Conservation (phyloP, 106 monocot genomes). For the Amphibolis antarctica region DNA sequence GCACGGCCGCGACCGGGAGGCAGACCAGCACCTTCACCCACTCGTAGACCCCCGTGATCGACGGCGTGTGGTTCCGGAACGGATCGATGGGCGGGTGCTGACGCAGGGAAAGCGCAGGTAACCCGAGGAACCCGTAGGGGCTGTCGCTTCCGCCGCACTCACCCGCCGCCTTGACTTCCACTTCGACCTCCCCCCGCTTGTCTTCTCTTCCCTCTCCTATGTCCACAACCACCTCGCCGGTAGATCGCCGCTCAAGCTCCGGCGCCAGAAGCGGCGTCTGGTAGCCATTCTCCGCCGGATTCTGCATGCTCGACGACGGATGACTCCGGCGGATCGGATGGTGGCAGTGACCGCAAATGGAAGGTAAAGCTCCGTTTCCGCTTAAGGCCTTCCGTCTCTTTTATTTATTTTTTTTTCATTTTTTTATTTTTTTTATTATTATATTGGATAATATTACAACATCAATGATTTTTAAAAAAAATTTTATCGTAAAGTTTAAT, state of each 20-base stretch:
- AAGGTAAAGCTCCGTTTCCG: no score
- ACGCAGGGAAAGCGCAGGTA: conserved; percentile 12
- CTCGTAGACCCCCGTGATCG: conserved; percentile 40
- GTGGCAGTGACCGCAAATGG: no score
- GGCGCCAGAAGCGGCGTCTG: neutral
- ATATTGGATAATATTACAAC: no score
- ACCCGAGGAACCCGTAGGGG: conserved; percentile 57
- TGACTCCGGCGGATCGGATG: no score
- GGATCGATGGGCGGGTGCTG: conserved; percentile 46
- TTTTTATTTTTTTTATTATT: no score
- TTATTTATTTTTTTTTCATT: no score
- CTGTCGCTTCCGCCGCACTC: conserved; percentile 11
- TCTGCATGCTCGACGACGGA: neutral
- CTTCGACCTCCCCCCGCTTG: neutral
- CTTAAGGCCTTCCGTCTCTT: no score
- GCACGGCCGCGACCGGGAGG: conserved; percentile 32
- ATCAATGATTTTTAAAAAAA: no score
- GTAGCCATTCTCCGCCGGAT: neutral
- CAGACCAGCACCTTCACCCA: conserved; percentile 43
- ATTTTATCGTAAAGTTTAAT: no score
- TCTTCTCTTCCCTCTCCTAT: neutral
- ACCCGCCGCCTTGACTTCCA: neutral
- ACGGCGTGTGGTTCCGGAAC: conserved; percentile 72
- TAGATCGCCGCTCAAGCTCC: no score
- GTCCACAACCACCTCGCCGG: neutral